Evolutionary conservation across 176 grass and related monocot species (phyloP).

Genomic region (Poa pratensis): DNA sequence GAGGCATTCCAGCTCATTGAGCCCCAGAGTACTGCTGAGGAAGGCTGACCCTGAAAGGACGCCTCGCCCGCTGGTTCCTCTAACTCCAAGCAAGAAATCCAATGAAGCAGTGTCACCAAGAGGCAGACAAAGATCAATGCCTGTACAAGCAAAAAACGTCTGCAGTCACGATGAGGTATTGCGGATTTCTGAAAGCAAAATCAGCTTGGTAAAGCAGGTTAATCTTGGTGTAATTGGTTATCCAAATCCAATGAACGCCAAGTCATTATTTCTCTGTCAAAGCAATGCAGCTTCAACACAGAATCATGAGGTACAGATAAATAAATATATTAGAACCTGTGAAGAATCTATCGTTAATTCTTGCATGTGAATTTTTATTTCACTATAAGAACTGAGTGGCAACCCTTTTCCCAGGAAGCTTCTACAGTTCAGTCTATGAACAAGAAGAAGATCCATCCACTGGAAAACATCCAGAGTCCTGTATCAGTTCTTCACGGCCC

Average conservation of each 20-base stretch:
- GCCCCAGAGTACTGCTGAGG: slow-evolving; percentile 49
- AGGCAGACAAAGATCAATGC: slow-evolving; percentile 39
- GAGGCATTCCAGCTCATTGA: slow-evolving; percentile 35
- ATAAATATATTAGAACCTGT: neutral
- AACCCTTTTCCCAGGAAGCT: slow-evolving; percentile 41
- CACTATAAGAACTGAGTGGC: neutral
- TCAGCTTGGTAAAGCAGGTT: slow-evolving; percentile 31
- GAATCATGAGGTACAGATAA: slow-evolving; percentile 44
- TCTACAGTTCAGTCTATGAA: neutral
- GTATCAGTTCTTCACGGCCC: slow-evolving; percentile 63
- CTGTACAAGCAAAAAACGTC: slow-evolving; percentile 35
- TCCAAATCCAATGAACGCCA: slow-evolving; percentile 6
- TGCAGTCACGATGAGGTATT: slow-evolving; percentile 1
- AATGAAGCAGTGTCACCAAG: slow-evolving; percentile 55
- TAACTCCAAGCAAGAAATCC: slow-evolving; percentile 22
- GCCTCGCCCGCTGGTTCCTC: slow-evolving; percentile 17
- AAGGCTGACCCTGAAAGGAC: slow-evolving; percentile 50
- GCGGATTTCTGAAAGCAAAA: slow-evolving; percentile 28
- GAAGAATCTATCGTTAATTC: neutral
- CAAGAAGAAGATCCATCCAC: slow-evolving; percentile 39
- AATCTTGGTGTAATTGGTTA: slow-evolving; percentile 12
- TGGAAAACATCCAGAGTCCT: slow-evolving; percentile 50
- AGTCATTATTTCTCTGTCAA: slow-evolving; percentile 42
- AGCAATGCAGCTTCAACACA: neutral
- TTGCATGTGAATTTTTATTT: neutral